Conservation (phyloP, 768 basidiomycete genomes). For the Porpolomopsis calyptriformis region DNA sequence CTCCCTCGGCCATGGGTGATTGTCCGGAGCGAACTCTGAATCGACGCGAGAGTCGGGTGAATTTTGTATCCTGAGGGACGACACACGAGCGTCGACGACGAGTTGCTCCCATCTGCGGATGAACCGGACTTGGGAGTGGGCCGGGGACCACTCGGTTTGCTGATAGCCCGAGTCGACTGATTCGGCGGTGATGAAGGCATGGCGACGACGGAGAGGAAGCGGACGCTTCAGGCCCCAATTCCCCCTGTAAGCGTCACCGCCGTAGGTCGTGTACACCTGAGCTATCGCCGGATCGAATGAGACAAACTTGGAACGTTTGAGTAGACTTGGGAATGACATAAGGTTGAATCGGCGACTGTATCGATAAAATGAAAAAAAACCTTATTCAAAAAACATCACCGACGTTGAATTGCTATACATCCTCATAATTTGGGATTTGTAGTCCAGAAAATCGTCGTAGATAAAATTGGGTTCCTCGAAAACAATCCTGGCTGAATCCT, state of each 20-base stretch:
- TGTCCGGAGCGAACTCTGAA: conserved; percentile 32
- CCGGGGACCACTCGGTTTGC: conserved; percentile 69
- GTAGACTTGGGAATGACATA: conserved; percentile 55
- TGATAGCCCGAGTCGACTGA: conserved; percentile 63
- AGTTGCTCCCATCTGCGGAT: conserved; percentile 60
- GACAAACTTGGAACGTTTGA: conserved; percentile 76
- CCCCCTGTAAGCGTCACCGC: conserved; percentile 62
- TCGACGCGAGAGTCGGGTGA: conserved; percentile 27
- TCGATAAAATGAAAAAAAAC: not conserved
- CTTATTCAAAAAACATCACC: conserved; percentile 20
- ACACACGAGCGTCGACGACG: conserved; percentile 27
- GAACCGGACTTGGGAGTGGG: conserved; percentile 55
- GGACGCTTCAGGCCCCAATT: conserved; percentile 84
- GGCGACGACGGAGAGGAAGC: conserved; percentile 52
- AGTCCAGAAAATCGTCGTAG: conserved; percentile 90
- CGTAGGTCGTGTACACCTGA: conserved; percentile 66
- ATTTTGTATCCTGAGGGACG: conserved; percentile 22
- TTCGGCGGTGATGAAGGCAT: conserved; percentile 54
- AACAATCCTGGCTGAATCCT: conserved; percentile 91
- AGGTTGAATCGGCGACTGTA: not conserved
- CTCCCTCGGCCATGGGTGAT: not conserved
- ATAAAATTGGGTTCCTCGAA: conserved; percentile 55
- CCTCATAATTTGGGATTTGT: conserved; percentile 51
- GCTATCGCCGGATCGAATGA: conserved; percentile 65
- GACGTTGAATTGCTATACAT: conserved; percentile 80